These are phyloP conservation scores for Pulveroboletus ravenelii DNA, from an alignment of 768 basidiomycete genomes.

Conservation along the genomic window DNA sequence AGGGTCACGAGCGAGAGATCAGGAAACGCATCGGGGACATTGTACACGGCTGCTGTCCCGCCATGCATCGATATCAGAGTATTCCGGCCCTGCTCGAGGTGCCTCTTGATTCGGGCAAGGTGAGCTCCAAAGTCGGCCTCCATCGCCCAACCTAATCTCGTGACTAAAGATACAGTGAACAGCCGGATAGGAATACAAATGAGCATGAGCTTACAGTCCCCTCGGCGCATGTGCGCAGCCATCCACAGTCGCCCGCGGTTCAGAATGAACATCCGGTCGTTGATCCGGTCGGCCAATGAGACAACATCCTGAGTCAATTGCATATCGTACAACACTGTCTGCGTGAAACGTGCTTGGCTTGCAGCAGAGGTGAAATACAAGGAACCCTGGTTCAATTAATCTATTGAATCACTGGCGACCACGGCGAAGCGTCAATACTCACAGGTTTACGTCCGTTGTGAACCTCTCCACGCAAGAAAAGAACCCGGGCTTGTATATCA, in stretches of 20 bases:
- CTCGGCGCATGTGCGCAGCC: conserved; percentile 43
- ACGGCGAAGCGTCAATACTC: background rate
- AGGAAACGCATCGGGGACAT: conserved; percentile 19
- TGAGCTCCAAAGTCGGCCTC: conserved; percentile 31
- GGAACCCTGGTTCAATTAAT: conserved; percentile 22
- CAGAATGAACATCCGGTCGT: conserved; percentile 28
- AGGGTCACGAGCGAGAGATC: conserved; percentile 19
- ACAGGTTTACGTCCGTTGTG: conserved; percentile 38
- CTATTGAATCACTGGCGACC: background rate
- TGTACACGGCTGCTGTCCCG: conserved; percentile 11
- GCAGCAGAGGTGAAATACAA: conserved; percentile 32
- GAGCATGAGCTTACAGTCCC: conserved; percentile 34
- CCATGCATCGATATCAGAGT: conserved; percentile 20
- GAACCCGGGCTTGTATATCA: conserved; percentile 31
- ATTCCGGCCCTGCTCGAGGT: conserved; percentile 18
- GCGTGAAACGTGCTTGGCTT: conserved; percentile 25
- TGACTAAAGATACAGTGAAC: conserved; percentile 18
- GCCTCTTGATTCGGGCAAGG: conserved; percentile 29
- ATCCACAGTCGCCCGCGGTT: conserved; percentile 37
- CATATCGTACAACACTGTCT: conserved; percentile 31
- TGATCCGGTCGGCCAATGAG: conserved; percentile 29
- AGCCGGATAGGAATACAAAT: background rate
- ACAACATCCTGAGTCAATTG: conserved; percentile 22
- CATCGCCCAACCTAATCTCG: conserved; percentile 32
- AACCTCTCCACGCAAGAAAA: conserved; percentile 37